Conservation (phyloP, 768 basidiomycete genomes). For the Hysterangium stoloniferum region DNA sequence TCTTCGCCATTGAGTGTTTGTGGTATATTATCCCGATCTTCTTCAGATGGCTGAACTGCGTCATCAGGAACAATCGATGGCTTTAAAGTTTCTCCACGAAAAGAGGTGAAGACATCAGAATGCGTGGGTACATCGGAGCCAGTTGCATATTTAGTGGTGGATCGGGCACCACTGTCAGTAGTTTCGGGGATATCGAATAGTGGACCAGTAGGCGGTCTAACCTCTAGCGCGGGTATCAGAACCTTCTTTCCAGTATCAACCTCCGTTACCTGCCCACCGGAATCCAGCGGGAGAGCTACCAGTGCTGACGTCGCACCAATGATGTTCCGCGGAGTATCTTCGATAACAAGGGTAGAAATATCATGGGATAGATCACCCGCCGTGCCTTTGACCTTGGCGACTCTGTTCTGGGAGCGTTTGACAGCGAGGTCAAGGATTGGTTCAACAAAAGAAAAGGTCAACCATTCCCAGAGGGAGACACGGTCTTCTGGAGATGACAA, state of each 20-base stretch:
- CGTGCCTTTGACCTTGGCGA: neutral
- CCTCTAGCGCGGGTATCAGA: neutral
- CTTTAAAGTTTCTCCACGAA: no score
- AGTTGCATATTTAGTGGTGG: neutral
- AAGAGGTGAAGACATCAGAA: no score
- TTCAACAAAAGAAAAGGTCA: conserved; percentile 54
- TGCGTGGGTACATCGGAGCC: no score
- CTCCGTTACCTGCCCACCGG: no score
- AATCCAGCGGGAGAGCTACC: neutral
- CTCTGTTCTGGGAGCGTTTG: neutral
- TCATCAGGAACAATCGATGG: neutral
- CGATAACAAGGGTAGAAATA: neutral
- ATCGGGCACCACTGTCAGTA: neutral
- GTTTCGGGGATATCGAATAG: neutral
- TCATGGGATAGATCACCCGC: neutral
- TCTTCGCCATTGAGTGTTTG: conserved; percentile 40
- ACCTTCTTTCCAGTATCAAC: neutral
- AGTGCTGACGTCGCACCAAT: neutral
- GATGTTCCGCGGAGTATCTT: neutral
- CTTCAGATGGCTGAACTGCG: no score
- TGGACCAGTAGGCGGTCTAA: neutral
- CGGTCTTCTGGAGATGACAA: conserved; percentile 59
- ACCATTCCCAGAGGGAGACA: conserved; percentile 59
- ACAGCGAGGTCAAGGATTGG: conserved; percentile 48
- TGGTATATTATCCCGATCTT: conserved; percentile 17